Percentiles rank a stretch among this genome's conserved stretches.
Evolutionary conservation across 176 grass and related monocot species (phyloP).

Genomic region (Oryza australiensis): DNA sequence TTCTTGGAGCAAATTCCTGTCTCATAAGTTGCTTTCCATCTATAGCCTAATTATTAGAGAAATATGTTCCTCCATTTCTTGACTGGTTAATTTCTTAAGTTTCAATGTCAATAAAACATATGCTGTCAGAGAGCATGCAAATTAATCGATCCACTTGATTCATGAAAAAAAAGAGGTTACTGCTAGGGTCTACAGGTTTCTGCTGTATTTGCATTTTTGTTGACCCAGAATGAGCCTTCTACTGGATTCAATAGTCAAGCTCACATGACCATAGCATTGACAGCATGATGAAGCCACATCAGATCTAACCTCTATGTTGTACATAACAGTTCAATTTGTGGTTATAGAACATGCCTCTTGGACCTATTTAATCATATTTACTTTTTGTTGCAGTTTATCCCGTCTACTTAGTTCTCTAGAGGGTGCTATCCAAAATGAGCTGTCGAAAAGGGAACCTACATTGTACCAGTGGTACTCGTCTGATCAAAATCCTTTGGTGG

Average conservation of each 20-base stretch:
- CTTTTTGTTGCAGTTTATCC: slow-evolving; percentile 64
- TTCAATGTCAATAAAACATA: slow-evolving; percentile 1
- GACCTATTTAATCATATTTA: slow-evolving; percentile 9
- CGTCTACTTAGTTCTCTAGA: slow-evolving; percentile 70
- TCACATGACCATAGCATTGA: slow-evolving; percentile 7
- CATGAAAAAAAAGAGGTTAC: slow-evolving; percentile 26
- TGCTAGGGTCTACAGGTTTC: slow-evolving; percentile 6
- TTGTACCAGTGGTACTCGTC: slow-evolving; percentile 87
- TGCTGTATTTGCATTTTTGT: background rate
- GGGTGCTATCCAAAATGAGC: slow-evolving; percentile 66
- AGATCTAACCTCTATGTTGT: slow-evolving; percentile 1
- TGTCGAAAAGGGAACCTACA: slow-evolving; percentile 63
- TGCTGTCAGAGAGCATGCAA: slow-evolving; percentile 21
- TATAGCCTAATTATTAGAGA: background rate
- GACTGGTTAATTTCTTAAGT: slow-evolving; percentile 3
- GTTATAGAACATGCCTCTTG: background rate
- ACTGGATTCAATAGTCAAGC: slow-evolving; percentile 28
- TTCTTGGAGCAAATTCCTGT: background rate
- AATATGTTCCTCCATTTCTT: background rate
- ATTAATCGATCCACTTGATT: slow-evolving; percentile 18
- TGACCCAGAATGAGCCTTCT: background rate
- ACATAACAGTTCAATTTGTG: background rate
- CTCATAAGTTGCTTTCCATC: slow-evolving; percentile 25
- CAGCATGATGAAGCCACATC: background rate
- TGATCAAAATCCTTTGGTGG: slow-evolving; percentile 75